A percentile compares a stretch with the other conserved stretches of the same genome.
Conservation (phyloP, 1,284 basidiomycete species). For the Ganoderma lingzhi region DNA sequence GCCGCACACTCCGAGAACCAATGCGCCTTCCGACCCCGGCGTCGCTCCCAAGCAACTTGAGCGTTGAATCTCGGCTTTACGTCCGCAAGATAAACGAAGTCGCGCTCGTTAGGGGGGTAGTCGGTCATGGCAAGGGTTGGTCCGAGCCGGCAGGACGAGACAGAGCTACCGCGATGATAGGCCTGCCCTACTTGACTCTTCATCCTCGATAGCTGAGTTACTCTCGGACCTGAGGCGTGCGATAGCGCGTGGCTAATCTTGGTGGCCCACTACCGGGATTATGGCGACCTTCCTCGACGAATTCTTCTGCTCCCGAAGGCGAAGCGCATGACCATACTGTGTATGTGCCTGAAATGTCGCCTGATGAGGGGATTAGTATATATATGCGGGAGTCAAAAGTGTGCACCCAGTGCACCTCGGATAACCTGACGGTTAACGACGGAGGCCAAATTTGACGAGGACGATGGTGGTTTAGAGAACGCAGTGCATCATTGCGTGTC, state of each 20-base stretch:
- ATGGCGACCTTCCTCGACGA: background rate
- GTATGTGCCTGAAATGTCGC: background rate
- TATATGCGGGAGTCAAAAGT: too few species aligned
- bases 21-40: conserved; percentile 56
- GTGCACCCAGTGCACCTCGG: too few species aligned
- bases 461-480: background rate
- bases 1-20: conserved; percentile 65
- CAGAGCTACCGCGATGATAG: background rate
- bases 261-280: background rate
- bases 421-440: too few species aligned
- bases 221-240: background rate
- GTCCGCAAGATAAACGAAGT: conserved; percentile 35
- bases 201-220: background rate
- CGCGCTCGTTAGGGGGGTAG: conserved; percentile 11
- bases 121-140: background rate
- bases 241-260: background rate
- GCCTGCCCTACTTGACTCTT: background rate
- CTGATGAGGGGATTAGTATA: background rate
- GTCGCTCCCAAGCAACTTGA: conserved; percentile 59
- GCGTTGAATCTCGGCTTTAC: conserved; percentile 44
- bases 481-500: background rate
- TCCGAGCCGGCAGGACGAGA: background rate
- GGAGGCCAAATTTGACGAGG: background rate
- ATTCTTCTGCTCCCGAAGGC: background rate
- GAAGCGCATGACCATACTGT: background rate